Evolutionary conservation across 1,139 yeast genomes (phyloP).

Genomic region (Geotrichum europaeum): DNA sequence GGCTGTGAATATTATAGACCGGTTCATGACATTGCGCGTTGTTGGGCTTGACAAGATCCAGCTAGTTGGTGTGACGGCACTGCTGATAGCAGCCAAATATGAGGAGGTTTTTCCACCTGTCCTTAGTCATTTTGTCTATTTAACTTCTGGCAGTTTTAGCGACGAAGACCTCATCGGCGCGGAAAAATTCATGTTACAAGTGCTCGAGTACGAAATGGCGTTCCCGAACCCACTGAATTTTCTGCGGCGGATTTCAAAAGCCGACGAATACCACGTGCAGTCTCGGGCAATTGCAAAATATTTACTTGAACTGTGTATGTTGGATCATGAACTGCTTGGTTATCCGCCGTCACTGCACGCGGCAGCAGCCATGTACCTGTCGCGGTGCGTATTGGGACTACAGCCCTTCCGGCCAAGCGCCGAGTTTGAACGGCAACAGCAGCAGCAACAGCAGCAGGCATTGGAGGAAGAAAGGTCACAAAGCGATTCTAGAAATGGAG

Average conservation of each 20-base stretch:
- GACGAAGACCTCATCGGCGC: conserved; percentile 85
- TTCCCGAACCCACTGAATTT: conserved; percentile 95
- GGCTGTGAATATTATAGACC: conserved; percentile 85
- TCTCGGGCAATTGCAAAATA: conserved; percentile 90
- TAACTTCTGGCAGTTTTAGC: conserved; percentile 77
- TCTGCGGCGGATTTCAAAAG: conserved; percentile 84
- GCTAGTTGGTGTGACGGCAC: conserved; percentile 80
- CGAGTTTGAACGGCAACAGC: neutral
- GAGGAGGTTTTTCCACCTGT: conserved; percentile 94
- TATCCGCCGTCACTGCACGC: conserved; percentile 59
- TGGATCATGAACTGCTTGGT: conserved; percentile 77
- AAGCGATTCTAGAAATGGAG: neutral
- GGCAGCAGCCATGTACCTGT: conserved; percentile 86
- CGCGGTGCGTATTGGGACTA: conserved; percentile 71
- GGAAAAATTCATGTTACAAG: conserved; percentile 73
- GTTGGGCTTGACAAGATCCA: conserved; percentile 84
- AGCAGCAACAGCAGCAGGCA: neutral
- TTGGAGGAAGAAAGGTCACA: neutral
- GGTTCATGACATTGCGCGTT: conserved; percentile 74
- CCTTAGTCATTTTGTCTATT: conserved; percentile 79
- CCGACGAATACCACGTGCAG: conserved; percentile 91
- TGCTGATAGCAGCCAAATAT: conserved; percentile 90
- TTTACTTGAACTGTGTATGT: conserved; percentile 70
- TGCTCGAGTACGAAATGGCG: conserved; percentile 70
- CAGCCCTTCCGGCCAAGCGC: conserved; percentile 23